Evolutionary conservation across 345 rosid species (phyloP), one percentile per base, ranked within the genome.

Genomic region (Cardiospermum halicacabum): DNA sequence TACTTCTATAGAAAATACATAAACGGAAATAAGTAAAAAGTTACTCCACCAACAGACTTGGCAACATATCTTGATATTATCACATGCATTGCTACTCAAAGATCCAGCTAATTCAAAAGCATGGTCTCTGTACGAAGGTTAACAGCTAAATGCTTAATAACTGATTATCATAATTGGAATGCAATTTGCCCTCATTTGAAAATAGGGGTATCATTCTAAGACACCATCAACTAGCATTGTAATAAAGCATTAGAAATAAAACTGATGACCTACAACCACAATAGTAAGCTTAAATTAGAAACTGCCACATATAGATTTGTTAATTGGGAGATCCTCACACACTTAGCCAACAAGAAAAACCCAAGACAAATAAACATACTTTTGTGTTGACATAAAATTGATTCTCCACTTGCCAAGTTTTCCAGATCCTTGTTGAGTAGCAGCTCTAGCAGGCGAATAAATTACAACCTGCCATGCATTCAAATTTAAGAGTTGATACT

Each of bases 381-480:
- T 94, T 18, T 89, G 83, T 21, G 93, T 91, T 21, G 99, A 91
- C 74, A 91, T 0, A 69, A 94, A 94, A 80, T 94, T 84, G 78
- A 94, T 91, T 62, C 85, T 91, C 97, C 99, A 91, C 69, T 75
- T 85, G 40, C 99, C 99, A 75, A 89, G 72, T 72, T 85, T 91
- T 60, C 99, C 97, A 62, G 97, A 89, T 77, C 99, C 97, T 84
- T 89, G 96, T 43, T 95, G 99, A 7, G 92, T 58, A 55, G 99
- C 97, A 32, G 93, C 82, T 82, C 99, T 87, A 28, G 96, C 97
- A 3, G 99, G 97, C 59, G 97, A 88, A 66, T 81, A 88, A 65
- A 94, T 91, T 22, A 94, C 81, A 70, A 94, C 96, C 97, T 93
- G 78, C 9, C 42, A 69, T 39, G 51, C 53, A 73, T 53, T 53